Conservation (phyloP, 345 rosid species). For the Citrus trifoliata region DNA sequence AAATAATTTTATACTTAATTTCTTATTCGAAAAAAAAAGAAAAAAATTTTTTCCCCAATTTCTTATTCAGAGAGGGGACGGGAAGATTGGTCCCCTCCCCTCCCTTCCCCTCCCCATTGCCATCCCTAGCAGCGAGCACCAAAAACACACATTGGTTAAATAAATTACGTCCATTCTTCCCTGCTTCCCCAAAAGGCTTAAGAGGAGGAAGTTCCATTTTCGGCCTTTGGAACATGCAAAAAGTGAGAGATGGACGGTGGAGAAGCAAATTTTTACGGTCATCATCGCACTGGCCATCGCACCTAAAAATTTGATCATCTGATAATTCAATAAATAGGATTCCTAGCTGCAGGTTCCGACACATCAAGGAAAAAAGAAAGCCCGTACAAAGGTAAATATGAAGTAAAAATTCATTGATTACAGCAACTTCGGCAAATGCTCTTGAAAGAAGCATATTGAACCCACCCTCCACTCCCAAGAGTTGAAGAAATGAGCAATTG, state of each 20-base stretch:
- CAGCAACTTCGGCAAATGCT: constrained; percentile 7
- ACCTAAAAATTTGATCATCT: not conserved
- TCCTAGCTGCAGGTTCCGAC: not conserved
- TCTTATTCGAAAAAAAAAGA: too few relatives aligned
- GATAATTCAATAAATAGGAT: not conserved
- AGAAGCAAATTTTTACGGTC: not conserved
- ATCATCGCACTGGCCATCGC: not conserved
- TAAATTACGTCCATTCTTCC: not conserved
- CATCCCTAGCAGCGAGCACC: too few relatives aligned
- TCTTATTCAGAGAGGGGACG: too few relatives aligned
- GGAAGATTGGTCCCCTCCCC: too few relatives aligned
- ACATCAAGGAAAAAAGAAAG: not conserved
- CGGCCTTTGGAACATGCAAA: not conserved
- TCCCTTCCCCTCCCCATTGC: too few relatives aligned
- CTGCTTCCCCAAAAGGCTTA: not conserved
- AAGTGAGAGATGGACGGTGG: not conserved
- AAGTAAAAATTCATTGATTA: constrained; percentile 15
- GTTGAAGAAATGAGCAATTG: constrained; percentile 19
- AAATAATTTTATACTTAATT: too few relatives aligned
- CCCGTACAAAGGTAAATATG: not conserved
- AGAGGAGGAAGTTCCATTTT: not conserved
- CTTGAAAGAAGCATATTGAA: constrained; percentile 8
- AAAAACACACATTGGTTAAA: too few relatives aligned
- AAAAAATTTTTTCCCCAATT: too few relatives aligned
- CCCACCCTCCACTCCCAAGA: not conserved